Evolutionary conservation across 345 rosid genomes (phyloP), one percentile per base, ranked within the genome.

Genomic region (Moricandia moricandioides): DNA sequence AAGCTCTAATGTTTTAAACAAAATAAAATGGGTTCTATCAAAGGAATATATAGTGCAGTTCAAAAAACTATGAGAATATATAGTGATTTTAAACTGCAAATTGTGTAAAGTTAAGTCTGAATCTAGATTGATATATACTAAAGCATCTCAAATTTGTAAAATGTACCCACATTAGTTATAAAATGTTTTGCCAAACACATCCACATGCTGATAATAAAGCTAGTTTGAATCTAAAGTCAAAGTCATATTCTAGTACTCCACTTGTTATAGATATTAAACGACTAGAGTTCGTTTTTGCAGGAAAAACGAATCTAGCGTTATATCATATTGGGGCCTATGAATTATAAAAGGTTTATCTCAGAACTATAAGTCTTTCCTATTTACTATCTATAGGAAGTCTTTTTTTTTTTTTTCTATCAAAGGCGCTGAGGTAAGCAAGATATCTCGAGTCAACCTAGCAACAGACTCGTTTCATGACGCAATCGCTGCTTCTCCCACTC

Each of bases 401-500:
- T 7, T 35, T n/a, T 55, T 24, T 9, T 10, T 7, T 3, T 57
- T 27, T 30, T 12, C 6, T 35, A 27, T 27, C 62, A 27, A 56
- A 62, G 78, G 5, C 35, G 1, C 62, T 62, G 7, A 45, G 18
- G 18, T 65, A 5, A 35, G 35, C 9, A 79, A 81, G 64, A 45
- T 2, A 21, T 21, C 24, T 21, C 65, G 29, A 47, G 75, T 77
- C 35, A 30, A 40, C 21, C 78, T 73, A 6, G 27, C 60, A 71
- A 40, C 52, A 35, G 1, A 62, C 66, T 62, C 66, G 29, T 62
- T 21, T 17, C 7, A 62, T 10, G 56, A 65, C n/a, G n/a, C n/a
- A 40, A 40, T 13, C 43, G n/a, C 47, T 70, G 18, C 24, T 49
- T 31, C 58, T 83, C 7, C 81, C 83, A 3, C 65, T 81, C 65